These are phyloP conservation scores for Grifola frondosa DNA, from an alignment of 1,284 basidiomycete genomes.

Conservation along the genomic window DNA sequence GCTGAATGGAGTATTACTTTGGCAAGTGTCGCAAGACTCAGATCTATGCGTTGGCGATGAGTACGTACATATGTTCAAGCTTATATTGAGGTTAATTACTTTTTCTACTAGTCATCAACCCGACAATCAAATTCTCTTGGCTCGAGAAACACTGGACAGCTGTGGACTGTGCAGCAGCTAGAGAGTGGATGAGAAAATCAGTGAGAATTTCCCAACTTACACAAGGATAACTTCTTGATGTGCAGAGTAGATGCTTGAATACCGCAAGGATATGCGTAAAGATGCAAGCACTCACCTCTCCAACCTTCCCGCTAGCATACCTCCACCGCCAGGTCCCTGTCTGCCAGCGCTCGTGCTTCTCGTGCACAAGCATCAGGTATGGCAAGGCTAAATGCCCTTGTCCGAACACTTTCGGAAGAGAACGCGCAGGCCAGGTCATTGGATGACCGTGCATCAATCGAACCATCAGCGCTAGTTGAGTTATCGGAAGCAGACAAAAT, in stretches of 20 bases:
- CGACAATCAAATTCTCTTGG: neutral
- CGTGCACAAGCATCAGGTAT: too few species aligned
- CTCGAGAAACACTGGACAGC: neutral
- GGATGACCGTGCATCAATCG: too few species aligned
- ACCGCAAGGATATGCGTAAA: neutral
- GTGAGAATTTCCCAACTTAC: neutral
- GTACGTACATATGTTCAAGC: too few species aligned
- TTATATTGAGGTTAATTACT: too few species aligned
- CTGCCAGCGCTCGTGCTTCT: too few species aligned
- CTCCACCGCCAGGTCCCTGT: neutral
- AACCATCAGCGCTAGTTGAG: too few species aligned
- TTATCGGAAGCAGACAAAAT: too few species aligned
- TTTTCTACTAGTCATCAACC: neutral
- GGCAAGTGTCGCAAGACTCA: slow-evolving; percentile 21
- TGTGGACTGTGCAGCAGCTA: neutral
- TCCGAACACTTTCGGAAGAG: too few species aligned
- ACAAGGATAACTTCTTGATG: neutral
- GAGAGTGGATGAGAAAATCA: neutral
- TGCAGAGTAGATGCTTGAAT: neutral
- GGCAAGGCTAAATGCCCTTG: too few species aligned
- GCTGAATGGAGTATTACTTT: slow-evolving; percentile 36
- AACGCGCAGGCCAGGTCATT: too few species aligned
- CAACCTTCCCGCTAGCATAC: neutral
- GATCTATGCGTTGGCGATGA: slow-evolving; percentile 37
- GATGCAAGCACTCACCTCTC: neutral